phyloP scores from a whole-genome alignment of 768 basidiomycete genomes.

The Lentinula edodes region DNA sequence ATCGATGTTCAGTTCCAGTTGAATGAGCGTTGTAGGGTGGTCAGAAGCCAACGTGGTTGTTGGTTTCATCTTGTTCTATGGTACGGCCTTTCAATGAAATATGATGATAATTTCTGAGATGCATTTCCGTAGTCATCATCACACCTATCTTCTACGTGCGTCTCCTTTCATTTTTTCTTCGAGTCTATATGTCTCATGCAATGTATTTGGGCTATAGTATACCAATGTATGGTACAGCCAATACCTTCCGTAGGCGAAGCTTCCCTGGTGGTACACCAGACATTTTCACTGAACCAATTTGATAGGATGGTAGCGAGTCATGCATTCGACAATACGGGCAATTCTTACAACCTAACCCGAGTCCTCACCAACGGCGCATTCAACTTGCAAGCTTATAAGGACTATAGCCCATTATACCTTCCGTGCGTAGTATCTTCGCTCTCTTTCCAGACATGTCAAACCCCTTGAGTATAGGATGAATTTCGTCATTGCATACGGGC shows the following conservation, averaged over 20 bases:
- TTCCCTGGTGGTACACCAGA: conserved; percentile 12
- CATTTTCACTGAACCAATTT: conserved; percentile 13
- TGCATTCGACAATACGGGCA: conserved; percentile 61
- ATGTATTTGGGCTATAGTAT: conserved; percentile 26
- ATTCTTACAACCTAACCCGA: conserved; percentile 34
- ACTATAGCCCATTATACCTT: conserved; percentile 6
- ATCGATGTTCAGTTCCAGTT: background rate
- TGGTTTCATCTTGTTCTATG: conserved; percentile 44
- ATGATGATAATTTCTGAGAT: background rate
- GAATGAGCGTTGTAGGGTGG: conserved; percentile 33
- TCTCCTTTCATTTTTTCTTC: background rate
- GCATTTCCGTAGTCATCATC: conserved; percentile 34
- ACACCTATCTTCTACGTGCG: conserved; percentile 44
- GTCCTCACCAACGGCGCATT: conserved; percentile 36
- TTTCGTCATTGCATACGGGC: conserved; percentile 11
- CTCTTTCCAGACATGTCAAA: no score
- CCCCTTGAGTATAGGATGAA: background rate
- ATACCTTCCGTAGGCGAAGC: conserved; percentile 46
- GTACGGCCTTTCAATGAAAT: conserved; percentile 11
- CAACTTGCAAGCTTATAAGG: conserved; percentile 26
- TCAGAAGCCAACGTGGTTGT: conserved; percentile 43
- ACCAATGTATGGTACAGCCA: conserved; percentile 54
- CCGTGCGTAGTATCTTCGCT: background rate
- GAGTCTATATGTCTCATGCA: background rate
- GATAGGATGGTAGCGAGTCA: conserved; percentile 38